Conservation (phyloP, 1,284 basidiomycete genomes). For the Hypsizygus ulmarius region DNA sequence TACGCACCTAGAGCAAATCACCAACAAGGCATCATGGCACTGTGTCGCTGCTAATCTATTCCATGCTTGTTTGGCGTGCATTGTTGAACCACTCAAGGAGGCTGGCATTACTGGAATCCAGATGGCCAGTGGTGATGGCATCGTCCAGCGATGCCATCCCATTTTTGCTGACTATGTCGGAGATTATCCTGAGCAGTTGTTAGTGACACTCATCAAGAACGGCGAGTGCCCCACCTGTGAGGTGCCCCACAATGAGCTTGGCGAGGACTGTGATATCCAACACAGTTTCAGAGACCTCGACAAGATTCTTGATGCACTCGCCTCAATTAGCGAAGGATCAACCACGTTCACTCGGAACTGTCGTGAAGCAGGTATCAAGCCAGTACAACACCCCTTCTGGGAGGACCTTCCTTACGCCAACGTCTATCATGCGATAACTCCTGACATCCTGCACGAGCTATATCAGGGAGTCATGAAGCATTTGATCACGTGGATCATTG, state of each 20-base stretch:
- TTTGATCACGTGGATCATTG: conserved; percentile 28
- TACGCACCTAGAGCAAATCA: conserved; percentile 31
- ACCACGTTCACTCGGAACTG: conserved; percentile 19
- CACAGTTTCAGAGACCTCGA: neutral
- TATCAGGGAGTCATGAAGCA: conserved; percentile 37
- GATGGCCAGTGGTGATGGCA: conserved; percentile 19
- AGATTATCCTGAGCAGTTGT: conserved; percentile 31
- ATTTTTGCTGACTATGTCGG: conserved; percentile 17
- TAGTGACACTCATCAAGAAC: conserved; percentile 23
- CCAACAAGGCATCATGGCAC: conserved; percentile 25
- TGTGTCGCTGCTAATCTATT: conserved; percentile 34
- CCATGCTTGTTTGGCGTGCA: conserved; percentile 31
- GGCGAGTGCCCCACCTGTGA: conserved; percentile 24
- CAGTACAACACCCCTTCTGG: conserved; percentile 35
- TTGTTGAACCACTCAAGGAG: conserved; percentile 10
- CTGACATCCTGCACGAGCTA: conserved; percentile 38
- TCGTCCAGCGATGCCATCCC: conserved; percentile 6
- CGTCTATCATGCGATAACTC: conserved; percentile 34
- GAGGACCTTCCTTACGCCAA: conserved; percentile 30
- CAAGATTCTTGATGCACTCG: conserved; percentile 20
- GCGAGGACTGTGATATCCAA: neutral
- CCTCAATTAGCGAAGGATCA: conserved; percentile 15
- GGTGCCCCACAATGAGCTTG: conserved; percentile 9
- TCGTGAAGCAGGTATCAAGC: conserved; percentile 22
- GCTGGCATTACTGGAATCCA: conserved; percentile 14